Conservation (phyloP, 108 stramenopile species). For the Pseudonitzschia delicatissima region DNA sequence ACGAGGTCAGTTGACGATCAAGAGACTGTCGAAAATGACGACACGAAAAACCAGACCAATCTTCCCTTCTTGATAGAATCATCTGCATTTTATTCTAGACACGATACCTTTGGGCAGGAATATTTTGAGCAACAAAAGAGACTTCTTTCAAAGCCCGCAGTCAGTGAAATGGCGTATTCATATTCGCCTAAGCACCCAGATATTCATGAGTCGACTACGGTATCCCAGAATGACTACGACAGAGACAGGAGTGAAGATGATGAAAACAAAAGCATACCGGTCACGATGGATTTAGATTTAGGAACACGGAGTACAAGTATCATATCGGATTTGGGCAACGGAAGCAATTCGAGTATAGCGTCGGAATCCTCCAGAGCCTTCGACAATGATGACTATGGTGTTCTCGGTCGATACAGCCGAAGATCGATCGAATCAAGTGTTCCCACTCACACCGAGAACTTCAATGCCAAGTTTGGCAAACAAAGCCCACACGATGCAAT, state of each 20-base stretch:
- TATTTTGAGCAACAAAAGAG: not conserved
- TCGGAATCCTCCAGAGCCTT: not conserved
- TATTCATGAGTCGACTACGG: too few relatives aligned
- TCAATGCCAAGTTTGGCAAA: not conserved
- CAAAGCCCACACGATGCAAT: not conserved
- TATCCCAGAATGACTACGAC: too few relatives aligned
- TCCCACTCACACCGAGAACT: not conserved
- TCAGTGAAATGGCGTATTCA: too few relatives aligned
- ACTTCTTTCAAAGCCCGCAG: too few relatives aligned
- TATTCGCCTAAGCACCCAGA: too few relatives aligned
- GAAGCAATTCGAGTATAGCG: not conserved
- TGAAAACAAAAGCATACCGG: slow-evolving; percentile 3
- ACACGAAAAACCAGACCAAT: slow-evolving; percentile 19
- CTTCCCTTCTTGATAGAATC: slow-evolving; percentile 28
- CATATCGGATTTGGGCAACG: slow-evolving; percentile 26
- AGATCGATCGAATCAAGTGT: slow-evolving; percentile 14
- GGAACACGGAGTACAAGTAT: slow-evolving; percentile 8
- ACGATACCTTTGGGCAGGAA: slow-evolving; percentile 17
- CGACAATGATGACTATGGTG: slow-evolving; percentile 15
- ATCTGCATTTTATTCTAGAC: slow-evolving; percentile 18
- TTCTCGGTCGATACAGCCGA: slow-evolving; percentile 2
- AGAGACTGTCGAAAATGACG: slow-evolving; percentile 13
- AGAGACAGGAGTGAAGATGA: too few relatives aligned
- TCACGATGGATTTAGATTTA: not conserved
- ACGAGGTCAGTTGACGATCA: not conserved